phyloP scores from a whole-genome alignment of 2,329 filamentous ascomycete species.

The Basipetospora chlamydospora region DNA sequence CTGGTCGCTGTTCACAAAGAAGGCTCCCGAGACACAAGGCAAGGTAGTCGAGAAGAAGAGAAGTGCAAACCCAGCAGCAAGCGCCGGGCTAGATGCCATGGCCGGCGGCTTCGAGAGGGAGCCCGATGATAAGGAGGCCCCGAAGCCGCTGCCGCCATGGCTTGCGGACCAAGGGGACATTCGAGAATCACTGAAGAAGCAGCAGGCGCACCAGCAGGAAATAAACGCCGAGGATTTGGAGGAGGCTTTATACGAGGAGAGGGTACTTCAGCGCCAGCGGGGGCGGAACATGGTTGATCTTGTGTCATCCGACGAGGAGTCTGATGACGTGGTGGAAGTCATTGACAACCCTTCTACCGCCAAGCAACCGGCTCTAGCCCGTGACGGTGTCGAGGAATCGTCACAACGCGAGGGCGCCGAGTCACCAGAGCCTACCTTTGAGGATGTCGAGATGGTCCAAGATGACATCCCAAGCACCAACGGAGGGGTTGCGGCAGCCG shows the following conservation, averaged over 20 bases:
- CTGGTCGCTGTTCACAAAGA: slow-evolving; percentile 45
- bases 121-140: slow-evolving; percentile 22
- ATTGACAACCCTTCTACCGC: slow-evolving; percentile 22
- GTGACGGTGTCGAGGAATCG: too few relatives aligned
- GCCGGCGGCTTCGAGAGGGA: slow-evolving; percentile 54
- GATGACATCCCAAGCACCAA: background rate
- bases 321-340: slow-evolving; percentile 44
- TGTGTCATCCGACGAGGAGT: slow-evolving; percentile 44
- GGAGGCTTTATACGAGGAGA: slow-evolving; percentile 40
- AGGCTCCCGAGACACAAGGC: slow-evolving; percentile 15
- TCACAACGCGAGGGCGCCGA: background rate
- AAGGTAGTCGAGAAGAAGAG: too few relatives aligned
- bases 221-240: slow-evolving; percentile 51
- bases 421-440: background rate
- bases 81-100: slow-evolving; percentile 24
- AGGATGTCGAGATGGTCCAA: background rate
- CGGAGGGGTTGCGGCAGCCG: background rate
- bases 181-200: slow-evolving; percentile 44
- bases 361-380: too few relatives aligned
- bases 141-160: slow-evolving; percentile 63
- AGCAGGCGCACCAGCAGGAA: slow-evolving; percentile 38
- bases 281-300: slow-evolving; percentile 44
- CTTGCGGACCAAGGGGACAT: slow-evolving; percentile 52
- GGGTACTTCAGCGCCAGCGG: slow-evolving; percentile 25
- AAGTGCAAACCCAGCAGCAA: slow-evolving; percentile 11